Evolutionary conservation across 306 rosid genomes (phyloP), one percentile per base, ranked within the genome.

Genomic region (Cicer chorassanicum): DNA sequence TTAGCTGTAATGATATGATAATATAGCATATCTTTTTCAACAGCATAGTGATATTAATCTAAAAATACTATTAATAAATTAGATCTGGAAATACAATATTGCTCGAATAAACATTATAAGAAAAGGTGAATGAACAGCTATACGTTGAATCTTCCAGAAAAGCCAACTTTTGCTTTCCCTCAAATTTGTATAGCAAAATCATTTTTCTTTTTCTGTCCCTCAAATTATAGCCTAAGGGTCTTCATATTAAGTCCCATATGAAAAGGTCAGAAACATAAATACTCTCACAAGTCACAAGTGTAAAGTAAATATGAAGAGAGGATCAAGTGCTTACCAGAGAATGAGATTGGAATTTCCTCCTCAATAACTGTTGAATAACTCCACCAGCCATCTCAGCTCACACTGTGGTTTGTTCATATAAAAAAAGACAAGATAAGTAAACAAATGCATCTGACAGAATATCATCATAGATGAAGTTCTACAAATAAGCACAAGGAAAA

Each of bases 341-440:
- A 40, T 78, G 90, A 72, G 89, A 86, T 46, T 65, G 83, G 84
- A 93, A 84, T 76, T 89, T 90, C 83, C 93, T 87, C 83, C 90
- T 87, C 82, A 93, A 80, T 57, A 90, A 77, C 73, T 85, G 92
- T 75, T 75, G 88, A 82, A 93, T 77, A 73, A 86, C 86, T 85
- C 90, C 89, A 84, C 97, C 92, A 87, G 96, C 97, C 98, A 93
- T 93, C 75, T 72, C 84, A 61, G 82, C 77, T 73, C 53, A 77
- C 34, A 79, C 92, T 88, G 79, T 38, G 42, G 63, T 81, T 67
- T 53, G 60, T 71, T 56, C 75, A 72, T 24, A 57, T 4, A 55
- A 38, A 76, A 24, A 74, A 79, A 29, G 7, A 63, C 13, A 34
- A 54, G 63, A 53, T 54, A 48, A 55, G 63, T 8, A 65, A 43